A percentile compares a stretch with the other conserved stretches of the same genome.
These are phyloP conservation scores for Neurospora sublineolata DNA, from an alignment of 495 filamentous ascomycete genomes.

Conservation along the genomic window DNA sequence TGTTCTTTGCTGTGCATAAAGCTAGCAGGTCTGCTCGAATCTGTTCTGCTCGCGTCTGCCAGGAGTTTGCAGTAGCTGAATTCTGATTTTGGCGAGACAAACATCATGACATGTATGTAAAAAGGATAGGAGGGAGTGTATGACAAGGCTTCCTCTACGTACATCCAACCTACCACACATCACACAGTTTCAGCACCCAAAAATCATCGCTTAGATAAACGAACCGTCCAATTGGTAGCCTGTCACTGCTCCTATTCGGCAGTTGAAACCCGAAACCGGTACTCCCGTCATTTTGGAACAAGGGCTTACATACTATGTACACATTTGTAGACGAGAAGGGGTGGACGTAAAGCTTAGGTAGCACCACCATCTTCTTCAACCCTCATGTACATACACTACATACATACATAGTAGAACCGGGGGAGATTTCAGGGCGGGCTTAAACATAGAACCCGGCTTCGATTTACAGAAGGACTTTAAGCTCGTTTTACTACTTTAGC, in stretches of 20 bases:
- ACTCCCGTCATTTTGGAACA: background rate
- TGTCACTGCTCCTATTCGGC: background rate
- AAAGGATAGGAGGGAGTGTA: background rate
- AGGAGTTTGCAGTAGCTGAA: background rate
- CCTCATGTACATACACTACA: background rate
- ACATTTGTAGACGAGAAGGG: background rate
- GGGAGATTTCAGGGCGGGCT: background rate
- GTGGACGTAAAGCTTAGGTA: background rate
- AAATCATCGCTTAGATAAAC: background rate
- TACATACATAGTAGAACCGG: background rate
- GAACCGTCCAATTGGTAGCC: background rate
- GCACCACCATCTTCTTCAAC: background rate
- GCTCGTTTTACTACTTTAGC: no score
- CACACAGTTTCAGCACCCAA: background rate
- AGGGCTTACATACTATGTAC: background rate
- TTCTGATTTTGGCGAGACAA: background rate
- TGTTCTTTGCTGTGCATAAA: no score
- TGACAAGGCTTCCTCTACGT: background rate
- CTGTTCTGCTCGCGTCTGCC: background rate
- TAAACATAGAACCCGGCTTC: no score
- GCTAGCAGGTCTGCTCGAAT: no score
- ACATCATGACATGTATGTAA: background rate
- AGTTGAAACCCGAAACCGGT: background rate
- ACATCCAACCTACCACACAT: background rate
- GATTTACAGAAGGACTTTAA: no score